phyloP scores from a whole-genome alignment of 257 asterid genomes.

The Mentha longifolia region DNA sequence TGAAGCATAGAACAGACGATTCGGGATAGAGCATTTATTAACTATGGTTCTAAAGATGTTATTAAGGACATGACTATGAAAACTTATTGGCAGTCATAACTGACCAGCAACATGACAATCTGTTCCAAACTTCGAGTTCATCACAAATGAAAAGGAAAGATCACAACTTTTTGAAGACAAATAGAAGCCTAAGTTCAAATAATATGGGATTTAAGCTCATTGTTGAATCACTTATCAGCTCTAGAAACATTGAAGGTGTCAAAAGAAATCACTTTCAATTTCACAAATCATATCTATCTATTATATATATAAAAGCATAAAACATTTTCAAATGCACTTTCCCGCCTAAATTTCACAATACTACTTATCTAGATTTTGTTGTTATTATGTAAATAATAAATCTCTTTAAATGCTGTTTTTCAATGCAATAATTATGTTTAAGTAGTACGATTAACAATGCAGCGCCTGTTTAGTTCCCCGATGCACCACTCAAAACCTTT shows the following conservation, averaged over 20 bases:
- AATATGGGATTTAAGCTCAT: constrained; percentile 16
- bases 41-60: background rate
- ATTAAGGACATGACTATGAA: background rate
- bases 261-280: background rate
- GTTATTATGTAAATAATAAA: too few relatives aligned
- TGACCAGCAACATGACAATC: background rate
- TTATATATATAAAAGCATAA: too few relatives aligned
- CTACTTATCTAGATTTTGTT: too few relatives aligned
- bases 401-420: too few relatives aligned
- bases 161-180: background rate
- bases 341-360: too few relatives aligned
- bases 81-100: background rate
- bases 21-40: background rate
- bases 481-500: too few relatives aligned
- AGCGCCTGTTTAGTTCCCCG: too few relatives aligned
- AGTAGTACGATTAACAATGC: too few relatives aligned
- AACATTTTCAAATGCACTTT: too few relatives aligned
- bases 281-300: background rate
- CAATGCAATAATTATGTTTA: too few relatives aligned
- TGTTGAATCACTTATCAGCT: constrained; percentile 18
- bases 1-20: background rate
- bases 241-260: background rate
- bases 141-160: constrained; percentile 6
- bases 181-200: background rate
- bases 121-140: background rate